These are phyloP conservation scores for Xanthoconium separans DNA, from an alignment of 1,284 basidiomycete genomes.

Conservation along the genomic window DNA sequence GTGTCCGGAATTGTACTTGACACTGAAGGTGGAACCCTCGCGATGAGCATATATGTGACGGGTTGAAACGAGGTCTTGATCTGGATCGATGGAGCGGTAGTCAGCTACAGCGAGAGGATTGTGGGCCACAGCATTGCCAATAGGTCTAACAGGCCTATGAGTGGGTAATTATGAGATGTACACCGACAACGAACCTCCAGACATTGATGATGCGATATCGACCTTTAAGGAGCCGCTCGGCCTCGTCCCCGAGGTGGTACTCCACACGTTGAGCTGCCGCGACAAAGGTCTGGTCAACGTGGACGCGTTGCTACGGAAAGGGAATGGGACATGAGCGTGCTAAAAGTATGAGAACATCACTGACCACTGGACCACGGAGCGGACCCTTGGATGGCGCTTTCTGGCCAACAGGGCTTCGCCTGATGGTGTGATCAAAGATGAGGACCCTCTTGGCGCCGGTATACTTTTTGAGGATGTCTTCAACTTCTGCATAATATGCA, in stretches of 20 bases:
- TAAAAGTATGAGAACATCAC: slow-evolving; percentile 2
- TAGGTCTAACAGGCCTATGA: slow-evolving; percentile 31
- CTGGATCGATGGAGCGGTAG: slow-evolving; percentile 15
- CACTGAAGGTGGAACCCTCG: slow-evolving; percentile 18
- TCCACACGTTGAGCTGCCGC: slow-evolving; percentile 40
- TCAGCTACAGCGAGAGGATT: slow-evolving; percentile 21
- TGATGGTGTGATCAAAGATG: slow-evolving; percentile 48
- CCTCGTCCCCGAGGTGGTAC: slow-evolving; percentile 39
- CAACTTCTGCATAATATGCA: slow-evolving; percentile 41
- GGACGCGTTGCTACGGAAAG: slow-evolving; percentile 26
- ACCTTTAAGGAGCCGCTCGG: slow-evolving; percentile 38
- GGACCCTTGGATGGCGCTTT: slow-evolving; percentile 4
- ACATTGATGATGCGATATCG: slow-evolving; percentile 55
- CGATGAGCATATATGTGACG: slow-evolving; percentile 11
- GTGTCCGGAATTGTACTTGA: slow-evolving; percentile 40
- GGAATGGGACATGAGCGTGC: neutral
- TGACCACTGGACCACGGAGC: slow-evolving; percentile 34
- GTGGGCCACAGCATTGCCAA: slow-evolving; percentile 40
- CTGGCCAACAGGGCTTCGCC: slow-evolving; percentile 25
- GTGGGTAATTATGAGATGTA: neutral
- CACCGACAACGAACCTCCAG: slow-evolving; percentile 36
- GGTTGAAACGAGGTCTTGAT: slow-evolving; percentile 14
- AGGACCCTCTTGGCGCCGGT: slow-evolving; percentile 42
- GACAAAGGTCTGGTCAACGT: slow-evolving; percentile 46
- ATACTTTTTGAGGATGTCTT: slow-evolving; percentile 42